Conservation (phyloP, 306 rosid genomes). For the Castanea sativa region DNA sequence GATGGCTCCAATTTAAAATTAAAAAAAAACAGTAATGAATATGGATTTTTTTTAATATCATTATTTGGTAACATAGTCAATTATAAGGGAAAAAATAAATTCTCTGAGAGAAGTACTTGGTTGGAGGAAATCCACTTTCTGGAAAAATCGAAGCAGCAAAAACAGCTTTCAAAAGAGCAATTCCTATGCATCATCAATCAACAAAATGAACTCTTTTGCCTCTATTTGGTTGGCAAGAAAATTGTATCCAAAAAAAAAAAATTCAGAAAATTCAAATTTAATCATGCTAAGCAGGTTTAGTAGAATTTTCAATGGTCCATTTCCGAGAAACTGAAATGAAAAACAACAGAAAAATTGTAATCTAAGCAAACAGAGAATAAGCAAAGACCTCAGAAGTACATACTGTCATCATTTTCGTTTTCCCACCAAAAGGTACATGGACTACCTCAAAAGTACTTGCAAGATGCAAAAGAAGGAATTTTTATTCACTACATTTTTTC, state of each 20-base stretch:
- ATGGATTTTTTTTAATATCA: no score
- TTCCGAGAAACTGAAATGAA: no score
- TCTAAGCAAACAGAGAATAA: conserved; percentile 3
- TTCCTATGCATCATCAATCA: conserved; percentile 36
- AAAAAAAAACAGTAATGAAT: no score
- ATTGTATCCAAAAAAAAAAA: neutral
- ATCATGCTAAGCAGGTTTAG: neutral
- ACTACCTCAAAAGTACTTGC: neutral
- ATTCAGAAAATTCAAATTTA: neutral
- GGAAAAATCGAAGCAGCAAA: conserved; percentile 63
- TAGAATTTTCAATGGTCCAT: neutral
- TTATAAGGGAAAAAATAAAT: no score
- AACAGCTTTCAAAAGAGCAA: conserved; percentile 78
- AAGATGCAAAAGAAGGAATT: neutral
- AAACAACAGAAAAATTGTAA: no score
- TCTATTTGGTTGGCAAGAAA: neutral
- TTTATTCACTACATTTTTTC: neutral
- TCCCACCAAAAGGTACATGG: neutral
- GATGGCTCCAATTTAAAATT: neutral
- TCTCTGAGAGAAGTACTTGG: conserved; percentile 31
- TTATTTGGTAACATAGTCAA: no score
- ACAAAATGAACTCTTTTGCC: neutral
- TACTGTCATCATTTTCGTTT: conserved; percentile 51
- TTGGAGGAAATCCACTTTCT: conserved; percentile 46
- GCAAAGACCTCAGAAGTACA: neutral